Conservation (phyloP, 768 basidiomycete genomes). For the Russula dissimulans region DNA sequence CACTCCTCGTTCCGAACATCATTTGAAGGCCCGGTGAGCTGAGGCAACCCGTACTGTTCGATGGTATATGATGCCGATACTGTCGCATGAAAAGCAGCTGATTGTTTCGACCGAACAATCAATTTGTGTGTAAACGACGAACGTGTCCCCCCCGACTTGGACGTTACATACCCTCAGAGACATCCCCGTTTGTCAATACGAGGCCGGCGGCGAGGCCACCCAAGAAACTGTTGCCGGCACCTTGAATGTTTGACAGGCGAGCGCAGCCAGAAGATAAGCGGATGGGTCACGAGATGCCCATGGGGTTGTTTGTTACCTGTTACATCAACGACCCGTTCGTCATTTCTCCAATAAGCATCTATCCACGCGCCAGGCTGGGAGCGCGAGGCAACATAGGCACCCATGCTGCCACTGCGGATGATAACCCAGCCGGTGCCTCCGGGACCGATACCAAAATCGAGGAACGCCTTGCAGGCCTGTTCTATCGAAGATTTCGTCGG, state of each 20-base stretch:
- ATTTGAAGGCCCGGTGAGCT: conserved; percentile 27
- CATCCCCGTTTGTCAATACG: conserved; percentile 41
- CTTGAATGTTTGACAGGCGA: conserved; percentile 29
- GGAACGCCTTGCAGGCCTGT: conserved; percentile 52
- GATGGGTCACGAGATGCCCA: conserved; percentile 7
- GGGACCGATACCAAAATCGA: conserved; percentile 49
- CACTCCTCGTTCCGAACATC: conserved; percentile 34
- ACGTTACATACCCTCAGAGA: conserved; percentile 49
- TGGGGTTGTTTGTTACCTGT: conserved; percentile 45
- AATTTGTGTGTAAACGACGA: background rate
- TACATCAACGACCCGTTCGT: conserved; percentile 60
- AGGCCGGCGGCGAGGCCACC: conserved; percentile 78
- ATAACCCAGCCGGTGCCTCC: conserved; percentile 49
- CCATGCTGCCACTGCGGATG: conserved; percentile 65
- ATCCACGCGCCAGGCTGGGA: conserved; percentile 47
- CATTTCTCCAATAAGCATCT: conserved; percentile 60
- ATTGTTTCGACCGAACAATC: background rate
- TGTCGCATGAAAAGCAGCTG: conserved; percentile 65
- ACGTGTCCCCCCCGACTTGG: conserved; percentile 11
- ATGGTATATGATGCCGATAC: conserved; percentile 78
- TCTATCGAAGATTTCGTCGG: conserved; percentile 50
- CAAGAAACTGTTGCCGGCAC: conserved; percentile 87
- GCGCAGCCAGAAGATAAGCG: conserved; percentile 6
- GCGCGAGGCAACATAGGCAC: conserved; percentile 53
- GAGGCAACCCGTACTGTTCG: conserved; percentile 73